Evolutionary conservation across 306 rosid genomes (phyloP).

Genomic region (Inga leiocalycina): DNA sequence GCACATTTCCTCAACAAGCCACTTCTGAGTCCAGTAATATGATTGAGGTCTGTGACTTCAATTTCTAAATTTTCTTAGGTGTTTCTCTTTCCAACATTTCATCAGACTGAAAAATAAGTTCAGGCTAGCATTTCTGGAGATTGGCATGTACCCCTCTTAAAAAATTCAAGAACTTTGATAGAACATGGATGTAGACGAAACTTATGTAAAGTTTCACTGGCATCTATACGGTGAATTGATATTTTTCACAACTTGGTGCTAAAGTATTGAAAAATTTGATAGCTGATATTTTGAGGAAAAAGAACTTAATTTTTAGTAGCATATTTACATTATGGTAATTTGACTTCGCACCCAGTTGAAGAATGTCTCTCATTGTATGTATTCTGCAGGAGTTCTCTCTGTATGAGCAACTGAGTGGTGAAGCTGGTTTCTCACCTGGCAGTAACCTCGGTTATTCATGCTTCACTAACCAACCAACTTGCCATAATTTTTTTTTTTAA

Average conservation of each 20-base stretch:
- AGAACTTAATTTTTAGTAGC: background rate
- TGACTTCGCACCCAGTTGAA: background rate
- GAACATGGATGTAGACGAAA: background rate
- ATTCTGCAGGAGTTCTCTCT: background rate
- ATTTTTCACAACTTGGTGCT: background rate
- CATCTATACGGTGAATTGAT: background rate
- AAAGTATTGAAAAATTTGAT: background rate
- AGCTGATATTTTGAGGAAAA: background rate
- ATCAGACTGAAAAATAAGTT: background rate
- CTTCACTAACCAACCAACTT: background rate
- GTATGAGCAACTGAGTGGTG: background rate
- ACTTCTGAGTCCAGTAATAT: constrained; percentile 55
- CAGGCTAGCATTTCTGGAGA: background rate
- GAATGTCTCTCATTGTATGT: background rate
- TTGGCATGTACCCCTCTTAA: background rate
- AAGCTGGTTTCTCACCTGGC: background rate
- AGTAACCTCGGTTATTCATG: background rate
- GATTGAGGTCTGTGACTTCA: constrained; percentile 15
- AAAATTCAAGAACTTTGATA: background rate
- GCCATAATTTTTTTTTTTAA: background rate
- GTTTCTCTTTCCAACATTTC: background rate
- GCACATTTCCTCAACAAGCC: constrained; percentile 58
- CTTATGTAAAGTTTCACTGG: background rate
- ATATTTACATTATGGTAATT: background rate
- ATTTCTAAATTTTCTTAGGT: background rate